Percentiles rank a stretch among this genome's conserved stretches.
Evolutionary conservation across 2,329 filamentous ascomycete genomes (phyloP).

Genomic region (Fusarium ramigenum): DNA sequence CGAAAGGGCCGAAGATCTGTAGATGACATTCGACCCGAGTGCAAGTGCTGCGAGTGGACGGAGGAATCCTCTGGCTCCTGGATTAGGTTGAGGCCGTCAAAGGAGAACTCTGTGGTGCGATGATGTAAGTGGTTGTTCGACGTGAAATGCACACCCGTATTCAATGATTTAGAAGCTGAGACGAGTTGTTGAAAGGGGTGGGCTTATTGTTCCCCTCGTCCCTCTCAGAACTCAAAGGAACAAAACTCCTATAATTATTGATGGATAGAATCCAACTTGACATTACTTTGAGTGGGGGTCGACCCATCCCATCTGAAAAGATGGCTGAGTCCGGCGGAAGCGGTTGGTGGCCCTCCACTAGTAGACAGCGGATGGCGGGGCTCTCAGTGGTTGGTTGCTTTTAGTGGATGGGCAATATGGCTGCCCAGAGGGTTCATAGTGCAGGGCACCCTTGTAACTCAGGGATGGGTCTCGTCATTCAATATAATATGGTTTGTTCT

Average conservation of each 20-base stretch:
- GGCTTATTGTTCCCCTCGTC: conserved; percentile 25
- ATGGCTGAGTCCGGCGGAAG: conserved; percentile 24
- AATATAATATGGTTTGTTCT: not conserved
- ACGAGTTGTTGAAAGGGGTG: conserved; percentile 2
- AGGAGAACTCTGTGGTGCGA: not conserved
- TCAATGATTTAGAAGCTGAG: conserved; percentile 1
- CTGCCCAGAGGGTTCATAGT: not conserved
- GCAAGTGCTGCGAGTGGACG: conserved; percentile 20
- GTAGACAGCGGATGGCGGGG: conserved; percentile 24
- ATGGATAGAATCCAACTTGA: conserved; percentile 26
- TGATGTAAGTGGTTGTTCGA: conserved; percentile 25
- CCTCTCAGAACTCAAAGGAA: conserved; percentile 20
- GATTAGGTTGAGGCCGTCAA: conserved; percentile 24
- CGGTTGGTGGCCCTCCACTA: conserved; percentile 24
- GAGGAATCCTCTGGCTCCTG: conserved; percentile 33
- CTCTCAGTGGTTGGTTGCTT: conserved; percentile 9
- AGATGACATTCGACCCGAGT: conserved; percentile 32
- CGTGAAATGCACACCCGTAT: conserved; percentile 4
- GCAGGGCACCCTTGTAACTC: conserved; percentile 4
- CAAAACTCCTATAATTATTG: conserved; percentile 34
- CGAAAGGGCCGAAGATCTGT: conserved; percentile 38
- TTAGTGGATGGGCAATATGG: not conserved
- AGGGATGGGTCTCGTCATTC: conserved; percentile 1
- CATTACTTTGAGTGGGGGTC: conserved; percentile 29
- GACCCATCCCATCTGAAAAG: conserved; percentile 16